Evolutionary conservation across 108 stramenopile species (phyloP).

Genomic region (Nitzschia sp.): DNA sequence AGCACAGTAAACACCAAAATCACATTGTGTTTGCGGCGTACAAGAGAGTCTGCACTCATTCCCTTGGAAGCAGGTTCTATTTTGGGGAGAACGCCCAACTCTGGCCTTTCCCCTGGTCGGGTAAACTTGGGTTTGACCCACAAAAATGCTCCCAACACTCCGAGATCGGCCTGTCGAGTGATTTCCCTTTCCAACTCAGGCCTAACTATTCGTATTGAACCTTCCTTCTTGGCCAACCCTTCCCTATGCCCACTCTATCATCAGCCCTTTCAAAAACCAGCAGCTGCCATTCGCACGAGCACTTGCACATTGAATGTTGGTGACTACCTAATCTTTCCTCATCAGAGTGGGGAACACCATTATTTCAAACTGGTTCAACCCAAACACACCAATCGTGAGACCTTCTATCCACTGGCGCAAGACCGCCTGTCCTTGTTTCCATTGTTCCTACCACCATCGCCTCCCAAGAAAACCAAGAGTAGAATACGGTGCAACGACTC

Average conservation of each 20-base stretch:
- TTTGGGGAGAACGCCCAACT: conserved; percentile 1
- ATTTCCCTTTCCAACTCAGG: background rate
- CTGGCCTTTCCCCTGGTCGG: background rate
- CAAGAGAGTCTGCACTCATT: background rate
- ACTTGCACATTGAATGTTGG: background rate
- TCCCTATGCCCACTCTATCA: background rate
- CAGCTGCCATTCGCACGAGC: background rate
- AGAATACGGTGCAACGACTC: background rate
- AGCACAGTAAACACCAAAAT: no score
- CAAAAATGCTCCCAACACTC: conserved; percentile 1
- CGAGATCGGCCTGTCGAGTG: background rate
- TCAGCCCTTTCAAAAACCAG: background rate
- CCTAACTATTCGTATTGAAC: background rate
- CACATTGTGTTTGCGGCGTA: no score
- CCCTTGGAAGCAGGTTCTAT: background rate
- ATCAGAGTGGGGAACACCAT: background rate
- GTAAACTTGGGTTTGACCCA: conserved; percentile 6
- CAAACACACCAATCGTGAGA: no score
- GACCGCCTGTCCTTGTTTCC: no score
- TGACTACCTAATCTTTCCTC: background rate
- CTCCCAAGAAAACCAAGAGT: background rate
- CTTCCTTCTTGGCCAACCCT: background rate
- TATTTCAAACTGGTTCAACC: background rate
- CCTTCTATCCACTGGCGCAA: no score
- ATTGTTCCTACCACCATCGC: no score